These are phyloP conservation scores for Cokeromyces recurvatus DNA, from an alignment of 371 early-diverging fungal species.

Conservation along the genomic window DNA sequence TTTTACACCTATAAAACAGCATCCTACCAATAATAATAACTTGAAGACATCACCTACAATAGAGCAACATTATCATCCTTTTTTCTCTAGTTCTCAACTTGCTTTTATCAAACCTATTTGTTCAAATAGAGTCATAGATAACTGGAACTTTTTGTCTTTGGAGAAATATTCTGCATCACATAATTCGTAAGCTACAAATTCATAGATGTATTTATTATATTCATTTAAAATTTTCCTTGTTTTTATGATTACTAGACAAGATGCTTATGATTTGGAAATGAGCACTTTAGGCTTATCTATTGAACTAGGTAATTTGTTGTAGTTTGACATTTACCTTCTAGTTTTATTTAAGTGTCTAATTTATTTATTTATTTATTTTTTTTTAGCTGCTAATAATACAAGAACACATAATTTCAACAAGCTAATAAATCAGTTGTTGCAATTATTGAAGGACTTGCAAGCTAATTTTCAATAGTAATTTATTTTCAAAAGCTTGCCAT, in stretches of 20 bases:
- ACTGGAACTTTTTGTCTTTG: constrained; percentile 31
- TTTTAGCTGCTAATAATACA: constrained; percentile 58
- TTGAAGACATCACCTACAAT: constrained; percentile 9
- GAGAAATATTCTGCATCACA: constrained; percentile 46
- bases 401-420: constrained; percentile 66
- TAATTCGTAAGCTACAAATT: constrained; percentile 40
- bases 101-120: constrained; percentile 44
- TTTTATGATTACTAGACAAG: constrained; percentile 46
- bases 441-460: constrained; percentile 50
- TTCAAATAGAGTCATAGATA: constrained; percentile 25
- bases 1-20: constrained; percentile 1
- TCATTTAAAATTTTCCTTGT: not conserved
- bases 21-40: not conserved
- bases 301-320: constrained; percentile 60
- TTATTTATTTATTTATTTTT: not conserved
- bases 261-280: constrained; percentile 72
- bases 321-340: too few relatives aligned
- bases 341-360: not conserved
- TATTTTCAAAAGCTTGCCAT: not conserved
- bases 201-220: too few relatives aligned
- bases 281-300: constrained; percentile 60
- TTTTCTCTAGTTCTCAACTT: constrained; percentile 36
- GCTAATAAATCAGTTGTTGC: constrained; percentile 55
- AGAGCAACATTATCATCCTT: constrained; percentile 15
- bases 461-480: constrained; percentile 45